These are phyloP conservation scores for Pseudogymnoascus sp. DNA, from an alignment of 2,329 filamentous ascomycete species.

Conservation along the genomic window DNA sequence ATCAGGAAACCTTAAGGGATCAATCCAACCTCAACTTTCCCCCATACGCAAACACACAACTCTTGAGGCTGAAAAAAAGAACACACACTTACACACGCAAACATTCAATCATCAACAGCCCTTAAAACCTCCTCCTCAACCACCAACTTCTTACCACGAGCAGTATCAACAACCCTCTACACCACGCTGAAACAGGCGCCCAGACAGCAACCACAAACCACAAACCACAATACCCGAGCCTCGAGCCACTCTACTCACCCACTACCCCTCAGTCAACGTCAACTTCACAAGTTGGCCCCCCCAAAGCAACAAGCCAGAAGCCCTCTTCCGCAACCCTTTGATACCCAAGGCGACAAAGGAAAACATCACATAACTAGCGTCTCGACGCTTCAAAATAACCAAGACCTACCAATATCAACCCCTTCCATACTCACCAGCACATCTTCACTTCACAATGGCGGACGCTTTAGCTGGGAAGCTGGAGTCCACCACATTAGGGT, in stretches of 20 bases:
- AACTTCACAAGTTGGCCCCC: not conserved
- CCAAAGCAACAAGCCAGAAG: not conserved
- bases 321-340: constrained; percentile 6
- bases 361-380: not conserved
- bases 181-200: not conserved
- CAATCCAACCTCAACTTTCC: constrained; percentile 9
- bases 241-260: constrained; percentile 4
- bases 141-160: not conserved
- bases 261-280: constrained; percentile 11
- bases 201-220: not conserved
- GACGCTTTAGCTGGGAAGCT: constrained; percentile 48
- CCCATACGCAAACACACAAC: constrained; percentile 5
- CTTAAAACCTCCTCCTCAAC: not conserved
- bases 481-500: constrained; percentile 46
- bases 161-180: constrained; percentile 7
- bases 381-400: not conserved
- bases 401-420: not conserved
- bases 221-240: not conserved
- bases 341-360: constrained; percentile 10
- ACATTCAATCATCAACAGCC: not conserved
- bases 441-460: constrained; percentile 33
- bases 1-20: constrained; percentile 7
- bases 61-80: constrained; percentile 1
- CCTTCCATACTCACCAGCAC: not conserved
- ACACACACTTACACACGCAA: not conserved